Evolutionary conservation across 768 basidiomycete species (phyloP), one percentile per base, ranked within the genome.

Genomic region (Trametes meyenii): DNA sequence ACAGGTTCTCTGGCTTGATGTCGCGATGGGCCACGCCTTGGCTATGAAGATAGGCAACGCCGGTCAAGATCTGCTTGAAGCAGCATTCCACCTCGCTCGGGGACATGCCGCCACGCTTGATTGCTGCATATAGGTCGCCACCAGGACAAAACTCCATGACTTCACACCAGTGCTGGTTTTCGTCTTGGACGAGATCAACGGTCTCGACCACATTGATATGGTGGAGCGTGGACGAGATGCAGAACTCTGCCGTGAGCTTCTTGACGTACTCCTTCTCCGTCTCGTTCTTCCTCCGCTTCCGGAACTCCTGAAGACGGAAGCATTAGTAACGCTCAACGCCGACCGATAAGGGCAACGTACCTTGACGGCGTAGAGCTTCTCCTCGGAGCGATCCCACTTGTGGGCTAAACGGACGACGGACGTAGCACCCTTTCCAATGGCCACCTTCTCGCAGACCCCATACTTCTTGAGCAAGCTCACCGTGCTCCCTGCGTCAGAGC

Each of bases 71-170:
- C 77, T 99, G 96, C 81, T 92, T 95, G 84, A 98, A 98, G 76
- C 92, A 96, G 75, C 93, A 96, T 74, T 98, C 96, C 65, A 96
- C 94, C 76, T 96, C 94, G 74, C 87, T 87, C 4, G 90, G 85
- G 38, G 87, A 87, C 92, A 97, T 95, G 66, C 83, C 85, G 60
- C 96, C 96, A 75, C 93, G 95, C 85, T 98, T 98, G 78, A 99
- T 99, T 39, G 95, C 96, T 26, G 96, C 96, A 73, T 99, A 99
- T 38, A 99, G 81, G 77, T 99, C 96, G 2, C 96, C 96, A 45
- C 97, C 97, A 3, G 95, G 95, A 71, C 96, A 99, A 73, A 94
- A 99, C 75, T 98, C 97, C 96, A 99, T 98, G 48, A 99, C 96
- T 74, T 98, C 97, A 72, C 96, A 99, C 96, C 96, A 99, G 71